Conservation (phyloP, 345 rosid genomes). For the Eucalyptus sp. region DNA sequence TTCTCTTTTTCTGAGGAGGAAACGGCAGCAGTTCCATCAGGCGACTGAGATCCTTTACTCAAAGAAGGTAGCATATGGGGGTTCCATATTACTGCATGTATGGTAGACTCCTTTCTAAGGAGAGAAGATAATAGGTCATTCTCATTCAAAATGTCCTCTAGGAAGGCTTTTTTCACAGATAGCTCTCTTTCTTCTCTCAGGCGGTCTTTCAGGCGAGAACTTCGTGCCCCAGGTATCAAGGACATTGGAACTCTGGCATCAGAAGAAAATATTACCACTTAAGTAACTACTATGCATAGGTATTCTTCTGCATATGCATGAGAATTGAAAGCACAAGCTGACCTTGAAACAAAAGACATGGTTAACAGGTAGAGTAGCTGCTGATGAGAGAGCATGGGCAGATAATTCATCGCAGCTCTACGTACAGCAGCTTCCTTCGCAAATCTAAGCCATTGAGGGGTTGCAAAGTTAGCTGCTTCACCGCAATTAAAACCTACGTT, state of each 20-base stretch:
- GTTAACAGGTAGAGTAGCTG: slow-evolving; percentile 94
- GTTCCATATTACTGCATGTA: slow-evolving; percentile 62
- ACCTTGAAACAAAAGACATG: slow-evolving; percentile 95
- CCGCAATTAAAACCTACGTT: slow-evolving; percentile 92
- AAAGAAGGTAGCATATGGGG: slow-evolving; percentile 66
- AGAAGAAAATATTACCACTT: not conserved
- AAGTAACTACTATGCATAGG: not conserved
- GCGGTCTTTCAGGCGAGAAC: slow-evolving; percentile 93
- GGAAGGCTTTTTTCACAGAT: slow-evolving; percentile 81
- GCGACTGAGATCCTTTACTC: slow-evolving; percentile 32
- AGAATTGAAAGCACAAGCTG: not conserved
- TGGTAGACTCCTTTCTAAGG: slow-evolving; percentile 33
- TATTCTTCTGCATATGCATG: not conserved
- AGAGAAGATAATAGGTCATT: slow-evolving; percentile 50
- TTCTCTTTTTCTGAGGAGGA: slow-evolving; percentile 17
- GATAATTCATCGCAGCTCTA: slow-evolving; percentile 99
- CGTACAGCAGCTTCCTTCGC: slow-evolving; percentile 99
- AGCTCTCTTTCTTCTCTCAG: slow-evolving; percentile 85
- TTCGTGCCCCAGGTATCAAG: slow-evolving; percentile 87
- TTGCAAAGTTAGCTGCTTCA: slow-evolving; percentile 98
- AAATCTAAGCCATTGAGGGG: slow-evolving; percentile 92
- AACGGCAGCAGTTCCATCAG: slow-evolving; percentile 8
- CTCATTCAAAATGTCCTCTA: slow-evolving; percentile 72
- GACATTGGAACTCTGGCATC: slow-evolving; percentile 78
- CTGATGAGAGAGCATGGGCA: slow-evolving; percentile 99